Evolutionary conservation across 495 filamentous ascomycete species (phyloP).

Genomic region (Neurospora sp.): DNA sequence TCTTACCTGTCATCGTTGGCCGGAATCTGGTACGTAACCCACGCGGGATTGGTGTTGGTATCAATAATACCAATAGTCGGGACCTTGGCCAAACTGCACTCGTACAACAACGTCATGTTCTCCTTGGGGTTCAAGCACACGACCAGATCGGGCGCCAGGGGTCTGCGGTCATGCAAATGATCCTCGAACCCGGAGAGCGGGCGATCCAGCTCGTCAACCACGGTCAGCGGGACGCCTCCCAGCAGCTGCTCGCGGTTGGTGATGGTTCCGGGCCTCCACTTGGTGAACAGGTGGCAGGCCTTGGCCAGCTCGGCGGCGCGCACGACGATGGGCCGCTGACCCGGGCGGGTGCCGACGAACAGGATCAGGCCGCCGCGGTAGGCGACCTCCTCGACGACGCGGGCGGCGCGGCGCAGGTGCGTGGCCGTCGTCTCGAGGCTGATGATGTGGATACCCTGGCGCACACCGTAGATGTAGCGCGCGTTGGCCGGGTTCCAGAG

Average conservation of each 20-base stretch:
- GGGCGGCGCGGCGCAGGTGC: slow-evolving; percentile 79
- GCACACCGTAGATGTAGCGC: slow-evolving; percentile 88
- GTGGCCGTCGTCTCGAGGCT: slow-evolving; percentile 77
- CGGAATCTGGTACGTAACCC: slow-evolving; percentile 94
- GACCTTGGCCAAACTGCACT: slow-evolving; percentile 78
- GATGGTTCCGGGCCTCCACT: slow-evolving; percentile 86
- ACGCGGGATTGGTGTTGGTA: slow-evolving; percentile 84
- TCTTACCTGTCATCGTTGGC: slow-evolving; percentile 85
- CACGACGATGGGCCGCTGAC: slow-evolving; percentile 69
- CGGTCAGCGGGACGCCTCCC: slow-evolving; percentile 49
- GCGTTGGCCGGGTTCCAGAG: slow-evolving; percentile 94
- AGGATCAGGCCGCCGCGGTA: slow-evolving; percentile 75
- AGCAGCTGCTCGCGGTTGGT: slow-evolving; percentile 91
- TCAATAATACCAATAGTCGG: slow-evolving; percentile 94
- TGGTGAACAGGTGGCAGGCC: slow-evolving; percentile 83
- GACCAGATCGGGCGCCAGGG: slow-evolving; percentile 79
- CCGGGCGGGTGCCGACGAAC: slow-evolving; percentile 78
- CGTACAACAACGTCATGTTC: slow-evolving; percentile 81
- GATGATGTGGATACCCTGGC: slow-evolving; percentile 89
- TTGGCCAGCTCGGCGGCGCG: slow-evolving; percentile 65
- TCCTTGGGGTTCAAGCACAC: slow-evolving; percentile 87
- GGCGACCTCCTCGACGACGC: slow-evolving; percentile 78
- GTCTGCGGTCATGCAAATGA: slow-evolving; percentile 48
- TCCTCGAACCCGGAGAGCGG: slow-evolving; percentile 55
- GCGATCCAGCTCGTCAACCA: slow-evolving; percentile 61